phyloP scores from a whole-genome alignment of 495 filamentous ascomycete species.

The Xylaria castorea region DNA sequence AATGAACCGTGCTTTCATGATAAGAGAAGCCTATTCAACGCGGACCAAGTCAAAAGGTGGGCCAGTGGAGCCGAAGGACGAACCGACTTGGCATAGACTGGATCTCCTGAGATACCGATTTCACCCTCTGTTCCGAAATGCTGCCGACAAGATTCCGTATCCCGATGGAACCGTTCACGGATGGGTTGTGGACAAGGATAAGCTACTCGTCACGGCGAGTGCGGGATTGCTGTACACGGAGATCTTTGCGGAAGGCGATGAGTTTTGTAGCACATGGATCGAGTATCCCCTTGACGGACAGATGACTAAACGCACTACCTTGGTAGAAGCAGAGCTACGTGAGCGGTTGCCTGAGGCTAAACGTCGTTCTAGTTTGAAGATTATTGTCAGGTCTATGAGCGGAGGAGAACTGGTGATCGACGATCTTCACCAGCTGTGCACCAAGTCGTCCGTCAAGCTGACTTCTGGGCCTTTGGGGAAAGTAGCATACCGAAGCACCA shows the following conservation, averaged over 20 bases:
- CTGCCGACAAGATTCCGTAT: conserved; percentile 70
- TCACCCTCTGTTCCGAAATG: conserved; percentile 88
- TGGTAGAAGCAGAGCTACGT: conserved; percentile 79
- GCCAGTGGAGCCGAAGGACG: conserved; percentile 72
- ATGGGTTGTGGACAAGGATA: conserved; percentile 84
- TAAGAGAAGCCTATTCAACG: conserved; percentile 80
- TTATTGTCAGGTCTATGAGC: conserved; percentile 76
- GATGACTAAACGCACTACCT: conserved; percentile 70
- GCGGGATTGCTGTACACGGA: conserved; percentile 85
- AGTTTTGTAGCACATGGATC: conserved; percentile 75
- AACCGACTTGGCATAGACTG: conserved; percentile 87
- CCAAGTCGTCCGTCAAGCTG: conserved; percentile 78
- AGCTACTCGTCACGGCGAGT: conserved; percentile 77
- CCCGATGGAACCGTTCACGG: conserved; percentile 82
- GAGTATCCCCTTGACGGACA: conserved; percentile 73
- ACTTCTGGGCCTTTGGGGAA: conserved; percentile 61
- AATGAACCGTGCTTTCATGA: conserved; percentile 81
- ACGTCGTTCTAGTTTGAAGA: conserved; percentile 70
- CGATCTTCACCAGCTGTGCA: conserved; percentile 70
- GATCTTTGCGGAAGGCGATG: conserved; percentile 76
- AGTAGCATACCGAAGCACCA: conserved; percentile 76
- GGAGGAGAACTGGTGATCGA: conserved; percentile 75
- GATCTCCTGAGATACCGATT: conserved; percentile 87
- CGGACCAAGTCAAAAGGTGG: conserved; percentile 83
- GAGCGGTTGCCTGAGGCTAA: conserved; percentile 71